Percentiles rank a stretch among this genome's conserved stretches.
phyloP scores from a whole-genome alignment of 2,329 filamentous ascomycete species.

The Fusarium praegraminearum region DNA sequence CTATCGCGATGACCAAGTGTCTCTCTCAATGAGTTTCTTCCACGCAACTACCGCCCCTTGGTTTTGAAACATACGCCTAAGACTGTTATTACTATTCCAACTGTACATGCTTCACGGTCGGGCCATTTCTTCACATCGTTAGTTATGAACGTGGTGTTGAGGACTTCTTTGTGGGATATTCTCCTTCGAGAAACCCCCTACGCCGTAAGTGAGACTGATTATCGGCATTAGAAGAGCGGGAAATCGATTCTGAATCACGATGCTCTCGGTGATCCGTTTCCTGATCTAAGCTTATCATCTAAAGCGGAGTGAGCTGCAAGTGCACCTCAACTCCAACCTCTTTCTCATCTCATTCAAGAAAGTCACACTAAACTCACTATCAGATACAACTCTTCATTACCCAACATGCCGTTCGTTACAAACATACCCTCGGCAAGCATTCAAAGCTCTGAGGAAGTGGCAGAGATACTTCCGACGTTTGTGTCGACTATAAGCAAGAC shows the following conservation, averaged over 20 bases:
- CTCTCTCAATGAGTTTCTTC: neutral
- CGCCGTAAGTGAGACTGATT: no score
- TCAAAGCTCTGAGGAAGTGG: constrained; percentile 18
- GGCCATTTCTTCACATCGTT: neutral
- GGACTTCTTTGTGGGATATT: neutral
- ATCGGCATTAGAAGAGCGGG: neutral
- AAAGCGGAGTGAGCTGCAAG: constrained; percentile 5
- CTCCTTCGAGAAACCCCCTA: neutral
- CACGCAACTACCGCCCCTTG: no score
- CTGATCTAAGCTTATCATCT: neutral
- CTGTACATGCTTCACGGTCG: neutral
- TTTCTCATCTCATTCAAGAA: constrained; percentile 3
- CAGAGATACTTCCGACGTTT: constrained; percentile 36
- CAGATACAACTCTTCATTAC: constrained; percentile 3
- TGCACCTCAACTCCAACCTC: neutral
- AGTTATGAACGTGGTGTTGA: constrained; percentile 2
- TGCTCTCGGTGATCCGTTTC: neutral
- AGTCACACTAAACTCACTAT: constrained; percentile 5
- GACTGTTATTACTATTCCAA: neutral
- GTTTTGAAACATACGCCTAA: neutral
- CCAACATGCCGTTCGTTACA: neutral
- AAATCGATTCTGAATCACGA: constrained; percentile 13
- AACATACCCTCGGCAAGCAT: constrained; percentile 2
- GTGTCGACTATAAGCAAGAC: constrained; percentile 37
- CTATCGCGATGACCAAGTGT: neutral